Percentiles rank a stretch among this genome's conserved stretches.
These are phyloP conservation scores for Schizochytrium sp. DNA, from an alignment of 108 stramenopile genomes.

Conservation along the genomic window DNA sequence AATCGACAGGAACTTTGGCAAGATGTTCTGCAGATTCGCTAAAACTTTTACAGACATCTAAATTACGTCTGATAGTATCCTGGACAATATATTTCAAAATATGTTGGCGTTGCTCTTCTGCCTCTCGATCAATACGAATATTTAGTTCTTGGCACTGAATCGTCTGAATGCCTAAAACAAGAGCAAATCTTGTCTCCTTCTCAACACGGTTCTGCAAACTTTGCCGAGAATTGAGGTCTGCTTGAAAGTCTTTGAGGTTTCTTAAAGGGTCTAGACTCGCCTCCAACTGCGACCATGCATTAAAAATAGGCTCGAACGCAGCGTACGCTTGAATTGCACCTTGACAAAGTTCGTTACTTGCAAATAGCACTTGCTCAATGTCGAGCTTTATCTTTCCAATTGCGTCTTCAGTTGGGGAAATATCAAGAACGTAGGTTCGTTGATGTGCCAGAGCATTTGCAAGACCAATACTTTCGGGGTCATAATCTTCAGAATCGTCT, in stretches of 20 bases:
- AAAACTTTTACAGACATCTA: constrained; percentile 12
- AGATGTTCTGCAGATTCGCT: neutral
- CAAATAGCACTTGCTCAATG: neutral
- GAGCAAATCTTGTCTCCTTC: neutral
- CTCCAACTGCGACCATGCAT: neutral
- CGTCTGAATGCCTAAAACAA: neutral
- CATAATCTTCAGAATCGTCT: neutral
- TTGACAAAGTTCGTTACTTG: neutral
- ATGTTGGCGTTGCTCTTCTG: neutral
- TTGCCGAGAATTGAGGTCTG: neutral
- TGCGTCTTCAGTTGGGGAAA: neutral
- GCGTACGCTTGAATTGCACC: neutral
- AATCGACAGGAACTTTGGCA: constrained; percentile 45
- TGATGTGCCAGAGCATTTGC: constrained; percentile 21
- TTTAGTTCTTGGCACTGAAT: constrained; percentile 11
- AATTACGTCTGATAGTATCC: constrained; percentile 32
- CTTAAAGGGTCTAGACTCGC: neutral
- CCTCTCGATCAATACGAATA: neutral
- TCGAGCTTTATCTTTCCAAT: neutral
- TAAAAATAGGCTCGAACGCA: neutral
- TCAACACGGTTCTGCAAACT: neutral
- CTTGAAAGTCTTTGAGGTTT: neutral
- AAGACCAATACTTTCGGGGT: neutral
- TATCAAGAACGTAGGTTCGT: constrained; percentile 5
- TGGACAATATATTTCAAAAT: neutral